Evolutionary conservation across 805 yeast species (phyloP), one percentile per base, ranked within the genome.

Genomic region (Crinitomyces ghanaensis): DNA sequence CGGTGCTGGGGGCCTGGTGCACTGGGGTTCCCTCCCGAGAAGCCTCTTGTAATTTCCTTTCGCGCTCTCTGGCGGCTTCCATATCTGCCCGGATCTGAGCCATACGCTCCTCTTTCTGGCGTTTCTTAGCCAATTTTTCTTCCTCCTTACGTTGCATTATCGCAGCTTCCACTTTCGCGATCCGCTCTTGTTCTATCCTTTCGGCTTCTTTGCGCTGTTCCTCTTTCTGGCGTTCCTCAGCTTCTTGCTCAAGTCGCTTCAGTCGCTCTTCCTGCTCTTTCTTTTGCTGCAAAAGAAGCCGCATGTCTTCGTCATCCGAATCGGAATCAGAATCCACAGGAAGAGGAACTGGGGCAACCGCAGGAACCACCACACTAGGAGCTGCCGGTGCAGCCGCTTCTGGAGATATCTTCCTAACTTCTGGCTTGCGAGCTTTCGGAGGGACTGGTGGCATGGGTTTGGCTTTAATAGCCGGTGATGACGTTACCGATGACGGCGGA

Each of bases 221-320:
- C n/a, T n/a, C 33, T 22, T 18, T 32, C 27, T 40, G 29, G 8
- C 34, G 27, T 30, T 37, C 29, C 19, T 31, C 25, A 11, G 43
- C 35, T 11, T 44, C 42, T 19, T 36, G 36, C 28, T 46, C 44
- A 12, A 43, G 42, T 29, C 40, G 34, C 28, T 31, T 35, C 15
- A 46, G 26, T 19, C 51, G 44, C 22, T 42, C 51, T 23, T 48
- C 45, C 21, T 45, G 48, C 14, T 31, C 36, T 3, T 39, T 39
- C 34, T 42, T 41, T 16, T 40, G 43, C n/a, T 37, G 34, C 26
- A 47, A 17, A 31, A 48, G 44, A 35, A 62, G 69, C 15, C 56
- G 61, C 21, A 50, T 63, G 20, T 44, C 53, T 18, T 44, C 54
- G 17, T 53, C 58, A 26, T 59, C 62, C n/a, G n/a, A n/a, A 5